Percentiles rank a stretch among this genome's conserved stretches.
These are phyloP conservation scores for Dothidotthia symphoricarpi DNA, from an alignment of 2,329 filamentous ascomycete species.

Conservation along the genomic window DNA sequence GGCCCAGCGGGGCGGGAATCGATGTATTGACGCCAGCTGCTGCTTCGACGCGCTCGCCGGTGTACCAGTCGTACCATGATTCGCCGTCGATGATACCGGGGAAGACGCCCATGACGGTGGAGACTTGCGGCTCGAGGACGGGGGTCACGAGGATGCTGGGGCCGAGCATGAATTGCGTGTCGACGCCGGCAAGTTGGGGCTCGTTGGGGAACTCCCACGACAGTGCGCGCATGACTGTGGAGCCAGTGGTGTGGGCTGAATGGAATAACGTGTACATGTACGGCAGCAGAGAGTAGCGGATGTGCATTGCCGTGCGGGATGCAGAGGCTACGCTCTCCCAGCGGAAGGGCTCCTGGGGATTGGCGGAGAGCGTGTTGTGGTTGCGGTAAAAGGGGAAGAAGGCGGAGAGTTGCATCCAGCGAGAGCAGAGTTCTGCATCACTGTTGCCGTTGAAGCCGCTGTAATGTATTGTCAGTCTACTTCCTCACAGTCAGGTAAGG, in stretches of 20 bases:
- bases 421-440: constrained; percentile 67
- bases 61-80: constrained; percentile 80
- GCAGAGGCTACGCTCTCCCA: constrained; percentile 67
- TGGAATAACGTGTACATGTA: constrained; percentile 77
- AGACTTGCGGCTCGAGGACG: constrained; percentile 62
- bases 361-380: constrained; percentile 64
- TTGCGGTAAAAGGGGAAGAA: constrained; percentile 80
- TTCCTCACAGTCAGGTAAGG: too few species aligned
- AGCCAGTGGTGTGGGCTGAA: constrained; percentile 62
- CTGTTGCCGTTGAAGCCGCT: constrained; percentile 66
- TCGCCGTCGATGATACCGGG: constrained; percentile 61
- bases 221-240: constrained; percentile 70
- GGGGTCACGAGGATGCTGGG: constrained; percentile 65
- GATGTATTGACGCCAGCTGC: constrained; percentile 58
- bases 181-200: constrained; percentile 63
- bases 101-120: constrained; percentile 65
- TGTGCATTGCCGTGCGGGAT: constrained; percentile 64
- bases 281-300: constrained; percentile 68
- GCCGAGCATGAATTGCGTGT: constrained; percentile 72
- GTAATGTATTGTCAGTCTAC: not conserved
- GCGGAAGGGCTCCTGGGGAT: constrained; percentile 67
- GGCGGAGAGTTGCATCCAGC: constrained; percentile 71
- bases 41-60: constrained; percentile 56
- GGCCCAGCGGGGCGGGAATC: constrained; percentile 60
- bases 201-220: constrained; percentile 74